Conservation (phyloP, 257 asterid species). For the Fraxinus quadrangulata region DNA sequence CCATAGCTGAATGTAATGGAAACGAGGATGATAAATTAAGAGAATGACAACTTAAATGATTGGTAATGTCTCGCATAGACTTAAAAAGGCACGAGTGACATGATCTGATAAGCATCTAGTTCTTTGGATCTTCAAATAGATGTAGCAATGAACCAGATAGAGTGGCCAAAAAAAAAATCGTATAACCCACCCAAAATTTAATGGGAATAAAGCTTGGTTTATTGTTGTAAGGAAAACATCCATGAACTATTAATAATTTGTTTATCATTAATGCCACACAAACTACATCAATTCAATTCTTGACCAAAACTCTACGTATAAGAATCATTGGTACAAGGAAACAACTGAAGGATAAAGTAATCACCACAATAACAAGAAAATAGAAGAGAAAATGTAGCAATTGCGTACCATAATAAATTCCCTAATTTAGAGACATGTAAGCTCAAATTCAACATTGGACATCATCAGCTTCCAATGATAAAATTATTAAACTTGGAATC, state of each 20-base stretch:
- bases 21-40: background rate
- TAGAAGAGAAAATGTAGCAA: background rate
- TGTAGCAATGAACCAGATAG: too few relatives aligned
- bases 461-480: background rate
- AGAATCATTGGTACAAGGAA: background rate
- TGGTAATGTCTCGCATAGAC: background rate
- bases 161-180: too few relatives aligned
- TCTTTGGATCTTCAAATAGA: background rate
- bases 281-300: too few relatives aligned
- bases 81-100: too few relatives aligned
- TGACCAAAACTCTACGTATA: too few relatives aligned
- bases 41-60: too few relatives aligned
- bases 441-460: background rate
- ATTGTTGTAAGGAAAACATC: background rate
- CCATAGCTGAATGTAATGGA: background rate
- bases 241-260: background rate
- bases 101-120: background rate
- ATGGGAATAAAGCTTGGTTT: too few relatives aligned
- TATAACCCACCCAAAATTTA: too few relatives aligned
- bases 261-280: too few relatives aligned
- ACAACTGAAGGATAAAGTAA: background rate
- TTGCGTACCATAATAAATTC: background rate
- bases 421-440: background rate
- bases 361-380: background rate
- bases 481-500: background rate